phyloP scores from a whole-genome alignment of 345 rosid species.

The Gossypium bickii region DNA sequence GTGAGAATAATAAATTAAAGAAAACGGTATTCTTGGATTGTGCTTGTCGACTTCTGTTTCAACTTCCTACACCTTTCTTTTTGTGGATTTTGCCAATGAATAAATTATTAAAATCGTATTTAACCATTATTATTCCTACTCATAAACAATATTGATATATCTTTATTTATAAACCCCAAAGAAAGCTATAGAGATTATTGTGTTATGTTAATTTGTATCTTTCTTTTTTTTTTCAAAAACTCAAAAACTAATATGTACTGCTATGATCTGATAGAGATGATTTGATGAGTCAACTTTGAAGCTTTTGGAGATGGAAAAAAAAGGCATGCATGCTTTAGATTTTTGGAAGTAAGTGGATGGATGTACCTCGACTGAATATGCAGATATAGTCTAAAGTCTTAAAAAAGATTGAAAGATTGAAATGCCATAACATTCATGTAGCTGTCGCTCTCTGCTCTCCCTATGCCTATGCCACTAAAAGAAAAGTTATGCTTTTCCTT shows the following conservation, averaged over 20 bases:
- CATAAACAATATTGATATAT: no score
- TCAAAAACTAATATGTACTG: neutral
- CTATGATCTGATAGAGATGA: neutral
- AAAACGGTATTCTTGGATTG: neutral
- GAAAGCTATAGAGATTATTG: neutral
- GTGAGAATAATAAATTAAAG: neutral
- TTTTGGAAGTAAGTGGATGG: neutral
- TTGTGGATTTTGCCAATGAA: neutral
- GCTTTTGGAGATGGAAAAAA: neutral
- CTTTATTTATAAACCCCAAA: neutral
- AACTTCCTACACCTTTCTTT: neutral
- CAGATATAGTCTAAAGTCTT: neutral
- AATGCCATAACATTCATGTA: conserved; percentile 14
- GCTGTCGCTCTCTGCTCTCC: neutral
- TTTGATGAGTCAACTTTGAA: conserved; percentile 14
- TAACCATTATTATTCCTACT: no score
- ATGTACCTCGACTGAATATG: neutral
- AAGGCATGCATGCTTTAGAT: neutral
- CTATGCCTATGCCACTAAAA: neutral
- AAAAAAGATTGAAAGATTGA: conserved; percentile 8
- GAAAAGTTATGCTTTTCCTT: neutral
- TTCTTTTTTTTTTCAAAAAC: neutral
- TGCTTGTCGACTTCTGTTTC: conserved; percentile 8
- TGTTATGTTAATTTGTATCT: no score
- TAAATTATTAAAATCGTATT: no score